These are phyloP conservation scores for Microbotryomycetes sp. DNA, from an alignment of 1,284 basidiomycete species.

Conservation along the genomic window DNA sequence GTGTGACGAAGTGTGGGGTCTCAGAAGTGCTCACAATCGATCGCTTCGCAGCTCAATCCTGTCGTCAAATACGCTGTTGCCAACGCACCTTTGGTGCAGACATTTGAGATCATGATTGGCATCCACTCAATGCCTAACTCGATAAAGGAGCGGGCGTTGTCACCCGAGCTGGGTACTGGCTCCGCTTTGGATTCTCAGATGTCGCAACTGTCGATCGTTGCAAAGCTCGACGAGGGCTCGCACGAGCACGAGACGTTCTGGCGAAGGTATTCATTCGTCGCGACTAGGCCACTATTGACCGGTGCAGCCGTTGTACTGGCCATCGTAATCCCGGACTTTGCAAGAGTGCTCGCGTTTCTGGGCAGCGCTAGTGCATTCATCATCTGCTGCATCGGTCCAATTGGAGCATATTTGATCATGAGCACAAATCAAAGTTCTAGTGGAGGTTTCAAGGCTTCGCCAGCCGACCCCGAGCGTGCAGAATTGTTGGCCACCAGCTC, in stretches of 20 bases:
- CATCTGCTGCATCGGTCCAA: conserved; percentile 72
- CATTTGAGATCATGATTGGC: conserved; percentile 66
- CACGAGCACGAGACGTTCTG: background rate
- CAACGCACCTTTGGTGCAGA: conserved; percentile 76
- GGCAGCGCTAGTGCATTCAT: conserved; percentile 65
- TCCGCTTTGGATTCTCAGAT: conserved; percentile 9
- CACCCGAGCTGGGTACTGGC: background rate
- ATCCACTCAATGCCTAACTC: conserved; percentile 47
- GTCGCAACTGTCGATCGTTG: background rate
- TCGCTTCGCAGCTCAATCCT: conserved; percentile 20
- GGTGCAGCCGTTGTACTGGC: conserved; percentile 60
- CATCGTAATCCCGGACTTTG: conserved; percentile 76
- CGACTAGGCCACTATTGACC: conserved; percentile 56
- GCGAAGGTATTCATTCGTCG: conserved; percentile 35
- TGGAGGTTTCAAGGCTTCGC: background rate
- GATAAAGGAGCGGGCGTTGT: background rate
- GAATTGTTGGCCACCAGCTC: background rate
- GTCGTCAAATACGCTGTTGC: conserved; percentile 77
- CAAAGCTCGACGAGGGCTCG: background rate
- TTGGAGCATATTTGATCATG: conserved; percentile 42
- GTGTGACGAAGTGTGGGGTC: conserved; percentile 43
- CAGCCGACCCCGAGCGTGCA: background rate
- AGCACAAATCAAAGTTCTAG: background rate
- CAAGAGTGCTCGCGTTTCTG: conserved; percentile 81
- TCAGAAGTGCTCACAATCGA: background rate